These are phyloP conservation scores for Wickerhamomyces sydowiorum DNA, from an alignment of 805 yeast genomes.

Conservation along the genomic window DNA sequence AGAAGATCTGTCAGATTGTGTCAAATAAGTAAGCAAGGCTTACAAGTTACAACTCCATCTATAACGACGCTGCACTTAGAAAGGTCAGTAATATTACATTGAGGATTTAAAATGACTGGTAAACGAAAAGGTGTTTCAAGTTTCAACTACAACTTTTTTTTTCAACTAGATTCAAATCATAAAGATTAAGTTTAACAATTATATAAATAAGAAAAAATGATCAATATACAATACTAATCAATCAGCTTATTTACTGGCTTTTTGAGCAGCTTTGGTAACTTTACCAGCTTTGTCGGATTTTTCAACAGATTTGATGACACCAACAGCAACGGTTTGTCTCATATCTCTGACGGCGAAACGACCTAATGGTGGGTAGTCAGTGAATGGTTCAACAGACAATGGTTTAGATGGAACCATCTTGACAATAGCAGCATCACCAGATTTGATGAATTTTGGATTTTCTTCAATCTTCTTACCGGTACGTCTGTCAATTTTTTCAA, in stretches of 20 bases:
- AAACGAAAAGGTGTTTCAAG: too few species aligned
- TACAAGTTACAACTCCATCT: too few species aligned
- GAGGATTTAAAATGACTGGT: too few species aligned
- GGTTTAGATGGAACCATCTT: constrained; percentile 86
- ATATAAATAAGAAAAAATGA: not conserved
- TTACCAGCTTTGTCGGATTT: constrained; percentile 83
- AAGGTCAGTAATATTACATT: too few species aligned
- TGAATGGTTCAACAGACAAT: constrained; percentile 93
- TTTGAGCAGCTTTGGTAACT: constrained; percentile 90
- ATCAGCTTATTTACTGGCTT: constrained; percentile 23
- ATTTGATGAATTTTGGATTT: constrained; percentile 87
- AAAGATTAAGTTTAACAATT: not conserved
- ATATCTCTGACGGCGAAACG: constrained; percentile 99
- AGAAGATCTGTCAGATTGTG: too few species aligned
- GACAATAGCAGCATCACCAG: constrained; percentile 96
- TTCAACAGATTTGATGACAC: constrained; percentile 95
- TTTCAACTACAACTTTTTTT: not conserved
- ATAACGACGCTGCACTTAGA: too few species aligned
- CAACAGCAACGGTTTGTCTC: constrained; percentile 99
- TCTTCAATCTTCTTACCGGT: constrained; percentile 92
- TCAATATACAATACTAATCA: constrained; percentile 1
- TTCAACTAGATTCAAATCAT: not conserved
- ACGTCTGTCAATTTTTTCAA: constrained; percentile 90
- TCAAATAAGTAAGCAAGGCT: too few species aligned
- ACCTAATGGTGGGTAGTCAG: constrained; percentile 97